Evolutionary conservation across 176 grass and related monocot genomes (phyloP), one percentile per base, ranked within the genome.

Genomic region (Thalia dealbata): DNA sequence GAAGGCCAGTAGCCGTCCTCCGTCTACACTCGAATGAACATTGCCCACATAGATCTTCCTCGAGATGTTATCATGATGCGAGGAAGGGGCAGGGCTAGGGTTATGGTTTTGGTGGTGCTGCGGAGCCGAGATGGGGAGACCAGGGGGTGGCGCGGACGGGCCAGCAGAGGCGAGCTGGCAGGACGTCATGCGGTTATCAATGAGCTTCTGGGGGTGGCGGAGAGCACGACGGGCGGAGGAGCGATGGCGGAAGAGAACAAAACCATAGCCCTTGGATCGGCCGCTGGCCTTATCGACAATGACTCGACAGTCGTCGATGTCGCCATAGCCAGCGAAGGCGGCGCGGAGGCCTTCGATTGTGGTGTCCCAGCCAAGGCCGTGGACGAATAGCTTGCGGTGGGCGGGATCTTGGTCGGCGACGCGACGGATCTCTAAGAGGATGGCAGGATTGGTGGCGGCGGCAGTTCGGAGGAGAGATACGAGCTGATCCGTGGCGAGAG

Each of bases 31-130:
- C 43, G 95, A 74, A 29, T 99, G 95, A 32, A 99, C 95, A 71
- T 99, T 99, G 38, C 87, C 95, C 41, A 99, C 95, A 35, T 93
- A 99, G 60, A 99, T 99, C 69, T 99, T 99, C 79, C 95, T 88
- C 3, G 69, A 88, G 76, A 90, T 76, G 75, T 99, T 99, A 45
- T 99, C 95, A 0, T 81, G 69, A 27, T 85, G 83, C 0, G 81
- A 81, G 15, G 81, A 61, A 23, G 78, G 48, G 18, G n/a, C 70
- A 13, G 50, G 27, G 24, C 14, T 44, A 54, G 24, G 70, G 16
- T 30, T 72, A 72, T 22, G 48, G 45, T 72, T 72, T 29, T 83
- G 70, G 48, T 82, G 82, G 24, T 89, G 82, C 44, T 73, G 50
- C n/a, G 76, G 81, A 14, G 76, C 23, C 8, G 50, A 0, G 13